Evolutionary conservation across 2,329 filamentous ascomycete genomes (phyloP), one percentile per base, ranked within the genome.

Genomic region (Fusarium albidum): DNA sequence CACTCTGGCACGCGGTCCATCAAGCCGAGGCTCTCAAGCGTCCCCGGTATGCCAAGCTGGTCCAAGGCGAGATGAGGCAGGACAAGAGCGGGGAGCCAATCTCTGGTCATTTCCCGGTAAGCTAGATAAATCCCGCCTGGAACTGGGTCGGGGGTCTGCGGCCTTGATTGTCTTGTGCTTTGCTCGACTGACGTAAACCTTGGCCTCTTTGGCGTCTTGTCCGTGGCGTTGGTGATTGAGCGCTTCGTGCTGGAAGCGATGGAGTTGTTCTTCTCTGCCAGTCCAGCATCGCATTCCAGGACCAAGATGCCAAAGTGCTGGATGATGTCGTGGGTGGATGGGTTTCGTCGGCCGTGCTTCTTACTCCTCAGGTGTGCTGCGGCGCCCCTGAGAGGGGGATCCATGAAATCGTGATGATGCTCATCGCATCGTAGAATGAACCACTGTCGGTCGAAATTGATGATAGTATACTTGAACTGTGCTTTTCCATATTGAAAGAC

Each of bases 341-440:
- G 35, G 31, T 28, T 35, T 21, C 29, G 37, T 28, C 46, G 25
- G 18, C 46, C 46, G 42, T 49, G 46, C 35, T 42, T 49, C 35
- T 42, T 34, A 29, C 37, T 35, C 46, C 37, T 34, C 46, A 49
- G 37, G n/a, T 49, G 46, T 10, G 31, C 28, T 29, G 29, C 27
- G 42, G 37, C 46, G 14, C 46, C 37, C 42, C 46, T 34, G 28
- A 49, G 17, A 34, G 46, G 38, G 35, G 37, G 37, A 34, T 42
- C 21, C 26, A 25, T 38, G 28, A 51, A 51, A 34, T 44, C 40
- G 15, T 34, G 28, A 18, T 51, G 28, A 35, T 51, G 48, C 17
- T 44, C 40, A 27, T 45, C 34, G 41, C 48, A 51, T 26, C 48
- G 40, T 38, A 51, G 27, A 39, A 51, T 39, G 15, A 45, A 51